Percentiles rank a stretch among this genome's conserved stretches.
These are phyloP conservation scores for Boletus insuetus DNA, from an alignment of 768 basidiomycete genomes.

Conservation along the genomic window DNA sequence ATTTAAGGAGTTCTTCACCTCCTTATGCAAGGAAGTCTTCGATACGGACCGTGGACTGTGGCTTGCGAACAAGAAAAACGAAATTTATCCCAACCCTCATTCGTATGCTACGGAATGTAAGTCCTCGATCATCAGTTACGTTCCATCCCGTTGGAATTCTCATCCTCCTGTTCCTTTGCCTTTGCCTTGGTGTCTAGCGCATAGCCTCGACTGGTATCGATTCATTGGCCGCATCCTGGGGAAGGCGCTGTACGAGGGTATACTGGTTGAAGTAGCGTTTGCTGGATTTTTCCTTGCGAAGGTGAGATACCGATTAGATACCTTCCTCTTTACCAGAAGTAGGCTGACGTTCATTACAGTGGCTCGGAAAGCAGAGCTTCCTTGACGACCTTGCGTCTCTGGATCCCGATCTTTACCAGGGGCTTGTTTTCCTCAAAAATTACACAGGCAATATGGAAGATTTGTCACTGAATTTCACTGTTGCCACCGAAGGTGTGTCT, in stretches of 20 bases:
- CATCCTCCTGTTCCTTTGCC: not conserved
- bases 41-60: conserved; percentile 93
- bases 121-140: conserved; percentile 20
- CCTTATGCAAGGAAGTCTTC: conserved; percentile 89
- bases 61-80: conserved; percentile 87
- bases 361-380: conserved; percentile 90
- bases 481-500: conserved; percentile 74
- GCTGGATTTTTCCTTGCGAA: conserved; percentile 94
- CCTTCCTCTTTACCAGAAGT: not conserved
- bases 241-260: conserved; percentile 96
- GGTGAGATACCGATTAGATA: conserved; percentile 35
- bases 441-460: conserved; percentile 86
- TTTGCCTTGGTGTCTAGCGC: conserved; percentile 42
- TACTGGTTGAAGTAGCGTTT: conserved; percentile 91
- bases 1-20: conserved; percentile 97
- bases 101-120: conserved; percentile 84
- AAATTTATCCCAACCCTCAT: conserved; percentile 94
- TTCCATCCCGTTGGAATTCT: not conserved
- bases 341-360: conserved; percentile 43
- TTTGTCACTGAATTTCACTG: conserved; percentile 84
- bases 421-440: conserved; percentile 90
- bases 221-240: conserved; percentile 94
- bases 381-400: conserved; percentile 90
- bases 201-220: conserved; percentile 87
- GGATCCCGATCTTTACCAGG: conserved; percentile 90